These are phyloP conservation scores for Fraxinus pennsylvanica DNA, from an alignment of 257 asterid species.

Conservation along the genomic window DNA sequence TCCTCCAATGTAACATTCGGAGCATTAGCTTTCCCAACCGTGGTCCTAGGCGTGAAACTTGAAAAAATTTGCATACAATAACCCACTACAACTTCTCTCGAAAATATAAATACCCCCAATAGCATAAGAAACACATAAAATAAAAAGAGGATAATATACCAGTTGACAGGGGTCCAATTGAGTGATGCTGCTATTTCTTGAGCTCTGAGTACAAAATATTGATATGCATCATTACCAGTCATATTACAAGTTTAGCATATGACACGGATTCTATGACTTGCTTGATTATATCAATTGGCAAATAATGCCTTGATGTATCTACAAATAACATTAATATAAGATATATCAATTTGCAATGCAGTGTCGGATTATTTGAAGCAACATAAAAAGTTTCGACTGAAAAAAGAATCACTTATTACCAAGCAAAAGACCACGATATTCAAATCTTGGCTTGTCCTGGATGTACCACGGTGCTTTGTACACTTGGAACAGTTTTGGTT, in stretches of 20 bases:
- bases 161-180: conserved; percentile 86
- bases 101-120: background rate
- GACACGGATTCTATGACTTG: conserved; percentile 90
- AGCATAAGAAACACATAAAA: background rate
- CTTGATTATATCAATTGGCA: conserved; percentile 75
- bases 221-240: conserved; percentile 77
- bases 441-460: conserved; percentile 85
- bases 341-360: conserved; percentile 15
- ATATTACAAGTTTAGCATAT: conserved; percentile 89
- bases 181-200: conserved; percentile 80
- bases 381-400: conserved; percentile 17
- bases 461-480: conserved; percentile 84
- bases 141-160: conserved; percentile 41
- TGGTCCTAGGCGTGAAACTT: background rate
- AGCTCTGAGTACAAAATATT: conserved; percentile 89
- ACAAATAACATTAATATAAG: conserved; percentile 29
- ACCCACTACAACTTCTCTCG: background rate
- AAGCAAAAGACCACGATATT: conserved; percentile 76
- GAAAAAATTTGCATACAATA: background rate
- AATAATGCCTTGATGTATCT: conserved; percentile 92
- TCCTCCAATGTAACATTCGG: background rate
- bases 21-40: background rate
- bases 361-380: conserved; percentile 7
- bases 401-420: conserved; percentile 48
- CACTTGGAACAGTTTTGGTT: conserved; percentile 57